Evolutionary conservation across 2,329 filamentous ascomycete genomes (phyloP).

Genomic region (Venturia nashicola): DNA sequence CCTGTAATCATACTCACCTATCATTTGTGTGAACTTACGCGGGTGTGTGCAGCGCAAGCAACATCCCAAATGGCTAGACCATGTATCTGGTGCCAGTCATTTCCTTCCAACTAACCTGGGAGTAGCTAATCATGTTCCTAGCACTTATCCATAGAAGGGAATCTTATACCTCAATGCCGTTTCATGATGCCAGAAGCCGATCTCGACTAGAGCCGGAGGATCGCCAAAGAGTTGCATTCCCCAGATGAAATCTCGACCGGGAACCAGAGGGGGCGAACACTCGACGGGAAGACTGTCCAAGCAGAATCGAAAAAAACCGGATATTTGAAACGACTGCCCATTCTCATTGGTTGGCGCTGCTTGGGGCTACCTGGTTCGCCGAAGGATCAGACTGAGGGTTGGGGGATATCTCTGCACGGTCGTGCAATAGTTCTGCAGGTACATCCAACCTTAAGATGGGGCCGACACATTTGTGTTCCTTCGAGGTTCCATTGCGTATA

Average conservation of each 20-base stretch:
- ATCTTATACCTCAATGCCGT: background rate
- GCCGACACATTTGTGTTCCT: background rate
- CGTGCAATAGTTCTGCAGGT: background rate
- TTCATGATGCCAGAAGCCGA: constrained; percentile 2
- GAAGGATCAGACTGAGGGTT: background rate
- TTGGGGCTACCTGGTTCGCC: background rate
- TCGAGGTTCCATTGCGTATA: background rate
- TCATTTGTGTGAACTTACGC: background rate
- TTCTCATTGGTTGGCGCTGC: background rate
- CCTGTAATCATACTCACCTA: background rate
- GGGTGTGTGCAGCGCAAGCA: background rate
- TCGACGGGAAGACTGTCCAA: background rate
- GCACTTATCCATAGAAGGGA: background rate
- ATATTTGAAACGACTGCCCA: background rate
- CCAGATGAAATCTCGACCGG: background rate
- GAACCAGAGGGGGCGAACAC: background rate
- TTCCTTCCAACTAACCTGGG: background rate
- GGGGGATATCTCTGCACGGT: background rate
- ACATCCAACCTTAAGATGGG: background rate
- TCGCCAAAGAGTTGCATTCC: background rate
- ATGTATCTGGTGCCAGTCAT: background rate
- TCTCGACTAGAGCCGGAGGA: background rate
- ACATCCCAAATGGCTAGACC: background rate
- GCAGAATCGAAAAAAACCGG: background rate
- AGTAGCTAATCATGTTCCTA: background rate